Evolutionary conservation across 1,284 basidiomycete species (phyloP), one percentile per base, ranked within the genome.

Genomic region (Psilocybe mexicana): DNA sequence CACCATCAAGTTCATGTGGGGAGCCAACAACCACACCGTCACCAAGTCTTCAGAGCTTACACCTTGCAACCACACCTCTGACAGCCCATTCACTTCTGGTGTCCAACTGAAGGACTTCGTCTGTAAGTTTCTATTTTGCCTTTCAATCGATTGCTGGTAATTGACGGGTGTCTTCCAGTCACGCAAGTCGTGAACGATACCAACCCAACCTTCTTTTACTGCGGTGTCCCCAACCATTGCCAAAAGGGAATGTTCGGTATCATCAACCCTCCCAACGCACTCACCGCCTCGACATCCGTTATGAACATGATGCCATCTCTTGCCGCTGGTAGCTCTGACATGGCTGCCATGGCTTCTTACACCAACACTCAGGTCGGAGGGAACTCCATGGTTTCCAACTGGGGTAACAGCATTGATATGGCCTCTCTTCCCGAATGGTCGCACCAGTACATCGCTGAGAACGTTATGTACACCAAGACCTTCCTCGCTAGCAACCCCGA

Each of bases 231-330:
- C 53, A 73, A 64, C 57, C 88, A 91, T 70, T 91, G 88, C 69
- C 73, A 84, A 69, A 85, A 87, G 79, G 89, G 89, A 65, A 92
- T 92, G 88, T 91, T 90, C 71, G 88, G 88, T 75, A 82, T 89
- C 74, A 84, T 89, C 68, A 90, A 90, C 79, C 84, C 87, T 28
- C 79, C 83, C 12, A 82, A 73, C 65, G 76, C 76, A 33, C 67
- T 70, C 52, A 72, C 70, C 55, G 65, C 76, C 52, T 67, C 77
- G 14, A 70, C 77, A 12, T 85, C 85, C 43, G 76, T 85, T 40
- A 72, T 72, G 45, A 70, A 65, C 54, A 83, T 85, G 79, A 84
- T 88, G 74, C 67, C 70, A 44, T 62, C 72, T 26, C 72, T 86
- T 66, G 72, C 76, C 60, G 65, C 77, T 44, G 83, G 77, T 63